Conservation (phyloP, 441 rosid genomes). For the Gossypium aridum region DNA sequence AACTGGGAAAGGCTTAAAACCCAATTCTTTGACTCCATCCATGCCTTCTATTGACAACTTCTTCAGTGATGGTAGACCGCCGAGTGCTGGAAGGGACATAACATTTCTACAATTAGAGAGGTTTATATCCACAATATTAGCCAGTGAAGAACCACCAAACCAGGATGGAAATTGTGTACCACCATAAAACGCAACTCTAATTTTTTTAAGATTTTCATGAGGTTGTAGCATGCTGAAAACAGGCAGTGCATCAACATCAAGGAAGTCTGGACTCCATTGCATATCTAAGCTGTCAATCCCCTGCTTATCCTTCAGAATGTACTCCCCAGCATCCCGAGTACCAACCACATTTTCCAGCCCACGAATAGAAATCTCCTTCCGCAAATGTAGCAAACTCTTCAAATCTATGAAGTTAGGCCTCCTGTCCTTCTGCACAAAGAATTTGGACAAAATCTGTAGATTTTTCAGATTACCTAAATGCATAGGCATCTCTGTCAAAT, state of each 20-base stretch:
- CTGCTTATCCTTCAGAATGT: conserved; percentile 13
- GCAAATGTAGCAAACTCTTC: conserved; percentile 1
- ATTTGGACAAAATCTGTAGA: conserved; percentile 12
- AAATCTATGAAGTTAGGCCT: conserved; percentile 2
- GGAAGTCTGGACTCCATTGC: conserved; percentile 3
- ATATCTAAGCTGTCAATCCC: conserved; percentile 8
- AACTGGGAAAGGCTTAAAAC: conserved; percentile 9
- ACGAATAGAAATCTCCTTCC: neutral
- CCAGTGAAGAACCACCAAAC: conserved; percentile 12
- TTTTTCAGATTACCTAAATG: neutral
- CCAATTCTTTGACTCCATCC: neutral
- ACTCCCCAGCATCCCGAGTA: conserved; percentile 6
- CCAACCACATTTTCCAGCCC: conserved; percentile 11
- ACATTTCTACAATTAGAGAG: conserved; percentile 10
- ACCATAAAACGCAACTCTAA: conserved; percentile 10
- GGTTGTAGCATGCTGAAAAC: conserved; percentile 19
- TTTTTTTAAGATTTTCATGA: conserved; percentile 12
- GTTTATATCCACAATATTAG: neutral
- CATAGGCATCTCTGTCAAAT: conserved; percentile 4
- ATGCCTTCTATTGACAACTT: neutral
- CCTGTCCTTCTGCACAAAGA: neutral
- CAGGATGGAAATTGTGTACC: conserved; percentile 21
- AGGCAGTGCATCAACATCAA: neutral
- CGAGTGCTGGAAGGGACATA: conserved; percentile 21
- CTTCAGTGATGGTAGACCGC: conserved; percentile 20